Evolutionary conservation across 768 basidiomycete genomes (phyloP).

Genomic region (Thelephora ganbajun): DNA sequence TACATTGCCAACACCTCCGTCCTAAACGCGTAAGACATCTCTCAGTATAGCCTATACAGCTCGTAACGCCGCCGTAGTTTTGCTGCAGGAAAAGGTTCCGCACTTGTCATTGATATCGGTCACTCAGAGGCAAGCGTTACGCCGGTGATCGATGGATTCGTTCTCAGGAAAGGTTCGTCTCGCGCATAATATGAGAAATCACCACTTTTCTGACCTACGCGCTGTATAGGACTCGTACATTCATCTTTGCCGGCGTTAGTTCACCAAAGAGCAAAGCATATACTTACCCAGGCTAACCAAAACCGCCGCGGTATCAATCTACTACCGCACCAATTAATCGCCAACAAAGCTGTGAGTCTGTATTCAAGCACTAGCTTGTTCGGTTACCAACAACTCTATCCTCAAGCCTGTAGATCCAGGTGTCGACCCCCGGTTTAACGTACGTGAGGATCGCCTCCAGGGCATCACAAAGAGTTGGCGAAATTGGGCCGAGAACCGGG

Average conservation of each 20-base stretch:
- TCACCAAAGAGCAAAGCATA: constrained; percentile 62
- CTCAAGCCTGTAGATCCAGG: constrained; percentile 62
- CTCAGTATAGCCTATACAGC: neutral
- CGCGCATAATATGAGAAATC: neutral
- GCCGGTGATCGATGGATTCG: constrained; percentile 95
- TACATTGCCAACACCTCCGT: constrained; percentile 95
- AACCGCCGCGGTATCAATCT: constrained; percentile 51
- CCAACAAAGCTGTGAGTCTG: constrained; percentile 48
- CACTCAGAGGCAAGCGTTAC: constrained; percentile 82
- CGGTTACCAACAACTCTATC: neutral
- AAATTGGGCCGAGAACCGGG: constrained; percentile 61
- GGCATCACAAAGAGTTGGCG: constrained; percentile 76
- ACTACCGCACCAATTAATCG: constrained; percentile 78
- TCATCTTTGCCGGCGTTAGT: constrained; percentile 72
- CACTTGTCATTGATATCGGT: constrained; percentile 89
- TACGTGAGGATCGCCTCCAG: constrained; percentile 61
- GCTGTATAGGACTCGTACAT: constrained; percentile 56
- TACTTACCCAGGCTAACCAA: constrained; percentile 35
- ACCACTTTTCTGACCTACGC: neutral
- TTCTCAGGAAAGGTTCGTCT: constrained; percentile 74
- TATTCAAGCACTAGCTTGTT: constrained; percentile 5
- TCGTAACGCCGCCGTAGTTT: constrained; percentile 40
- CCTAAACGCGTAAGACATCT: constrained; percentile 63
- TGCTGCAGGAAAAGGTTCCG: constrained; percentile 94
- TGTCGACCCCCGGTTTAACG: constrained; percentile 45